A percentile compares a stretch with the other conserved stretches of the same genome.
Conservation (phyloP, 1,284 basidiomycete genomes). For the Wallemia ichthyophaga region DNA sequence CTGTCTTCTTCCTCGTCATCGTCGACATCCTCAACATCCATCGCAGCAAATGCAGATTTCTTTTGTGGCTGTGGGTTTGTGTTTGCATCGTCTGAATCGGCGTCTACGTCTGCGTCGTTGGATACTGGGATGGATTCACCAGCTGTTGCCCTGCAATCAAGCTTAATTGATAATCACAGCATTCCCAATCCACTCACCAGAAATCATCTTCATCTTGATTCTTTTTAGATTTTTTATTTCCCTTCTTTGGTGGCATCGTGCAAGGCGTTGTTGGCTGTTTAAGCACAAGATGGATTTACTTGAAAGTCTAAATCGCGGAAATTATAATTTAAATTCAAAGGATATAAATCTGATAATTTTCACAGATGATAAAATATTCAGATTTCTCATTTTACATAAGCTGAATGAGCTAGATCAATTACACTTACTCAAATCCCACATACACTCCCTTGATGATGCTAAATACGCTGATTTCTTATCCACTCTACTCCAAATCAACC, state of each 20-base stretch:
- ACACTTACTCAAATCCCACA: background rate
- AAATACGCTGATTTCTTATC: background rate
- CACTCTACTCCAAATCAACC: background rate
- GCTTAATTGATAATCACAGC: no score
- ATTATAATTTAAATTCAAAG: background rate
- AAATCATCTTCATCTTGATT: conserved; percentile 34
- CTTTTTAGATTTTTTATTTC: conserved; percentile 61
- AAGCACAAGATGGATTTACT: background rate
- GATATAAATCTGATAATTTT: background rate
- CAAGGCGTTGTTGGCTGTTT: background rate
- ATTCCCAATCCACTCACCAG: no score
- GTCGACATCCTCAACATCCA: conserved; percentile 19
- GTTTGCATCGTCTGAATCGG: conserved; percentile 8
- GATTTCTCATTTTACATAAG: background rate
- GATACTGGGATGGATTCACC: conserved; percentile 27
- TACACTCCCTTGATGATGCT: background rate
- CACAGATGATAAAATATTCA: background rate
- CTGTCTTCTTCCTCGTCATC: conserved; percentile 16
- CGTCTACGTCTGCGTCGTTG: conserved; percentile 20
- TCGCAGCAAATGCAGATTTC: conserved; percentile 23
- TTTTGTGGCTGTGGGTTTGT: conserved; percentile 10
- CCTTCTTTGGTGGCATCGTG: conserved; percentile 56
- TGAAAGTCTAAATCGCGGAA: background rate
- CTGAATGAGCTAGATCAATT: background rate
- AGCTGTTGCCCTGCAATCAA: conserved; percentile 30